Conservation (phyloP, 306 rosid species). For the Trifolium fragiferum region DNA sequence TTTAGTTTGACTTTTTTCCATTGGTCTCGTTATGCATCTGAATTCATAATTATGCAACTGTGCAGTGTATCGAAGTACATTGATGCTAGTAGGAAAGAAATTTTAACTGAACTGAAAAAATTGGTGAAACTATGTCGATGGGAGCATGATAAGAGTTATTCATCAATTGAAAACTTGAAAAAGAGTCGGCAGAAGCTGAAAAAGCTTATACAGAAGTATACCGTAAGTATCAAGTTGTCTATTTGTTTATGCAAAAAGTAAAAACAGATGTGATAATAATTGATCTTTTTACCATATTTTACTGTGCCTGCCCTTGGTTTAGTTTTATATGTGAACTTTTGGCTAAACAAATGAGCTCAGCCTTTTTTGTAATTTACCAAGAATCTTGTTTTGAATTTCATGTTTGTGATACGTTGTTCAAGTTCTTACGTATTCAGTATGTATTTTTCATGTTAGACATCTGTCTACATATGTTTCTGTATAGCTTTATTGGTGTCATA, state of each 20-base stretch:
- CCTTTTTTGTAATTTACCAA: not conserved
- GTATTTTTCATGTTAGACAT: not conserved
- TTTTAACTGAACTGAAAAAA: conserved; percentile 64
- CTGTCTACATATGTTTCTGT: not conserved
- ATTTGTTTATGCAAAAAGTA: conserved; percentile 10
- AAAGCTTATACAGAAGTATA: conserved; percentile 79
- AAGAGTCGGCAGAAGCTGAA: conserved; percentile 74
- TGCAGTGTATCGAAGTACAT: conserved; percentile 70
- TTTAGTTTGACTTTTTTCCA: not conserved
- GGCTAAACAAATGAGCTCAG: not conserved
- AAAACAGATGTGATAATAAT: not conserved
- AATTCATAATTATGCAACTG: conserved; percentile 31
- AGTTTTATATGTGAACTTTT: conserved; percentile 10
- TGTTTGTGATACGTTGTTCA: not conserved
- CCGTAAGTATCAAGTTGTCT: conserved; percentile 55
- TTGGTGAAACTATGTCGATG: conserved; percentile 72
- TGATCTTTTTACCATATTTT: not conserved
- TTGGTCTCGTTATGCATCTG: not conserved
- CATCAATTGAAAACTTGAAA: conserved; percentile 65
- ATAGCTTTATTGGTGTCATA: not conserved
- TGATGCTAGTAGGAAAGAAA: conserved; percentile 55
- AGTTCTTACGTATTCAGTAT: not conserved
- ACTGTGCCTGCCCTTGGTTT: not conserved
- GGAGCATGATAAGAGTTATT: conserved; percentile 65
- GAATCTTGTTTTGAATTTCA: not conserved